Percentiles rank a stretch among this genome's conserved stretches.
phyloP scores from a whole-genome alignment of 805 yeast species.

The Ogataea nitratoaversa region DNA sequence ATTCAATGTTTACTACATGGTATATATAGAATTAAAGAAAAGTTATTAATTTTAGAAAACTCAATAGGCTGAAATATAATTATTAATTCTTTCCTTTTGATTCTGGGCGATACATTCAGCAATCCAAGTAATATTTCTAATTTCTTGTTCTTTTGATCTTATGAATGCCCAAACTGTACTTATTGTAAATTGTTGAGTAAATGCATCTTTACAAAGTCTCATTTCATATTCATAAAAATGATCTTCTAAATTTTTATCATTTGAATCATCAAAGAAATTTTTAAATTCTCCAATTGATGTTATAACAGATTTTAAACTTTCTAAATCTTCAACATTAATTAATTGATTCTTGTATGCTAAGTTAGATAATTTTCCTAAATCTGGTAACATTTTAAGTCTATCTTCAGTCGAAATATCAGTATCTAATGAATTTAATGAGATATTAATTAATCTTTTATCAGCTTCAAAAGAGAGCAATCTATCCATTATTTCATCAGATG shows the following conservation, averaged over 20 bases:
- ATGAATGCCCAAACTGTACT: conserved; percentile 96
- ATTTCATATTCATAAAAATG: conserved; percentile 90
- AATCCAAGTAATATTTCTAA: conserved; percentile 98
- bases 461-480: conserved; percentile 84
- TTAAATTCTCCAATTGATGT: conserved; percentile 64
- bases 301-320: conserved; percentile 66
- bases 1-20: no score
- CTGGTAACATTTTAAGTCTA: conserved; percentile 69
- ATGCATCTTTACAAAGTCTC: conserved; percentile 87
- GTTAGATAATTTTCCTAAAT: conserved; percentile 67
- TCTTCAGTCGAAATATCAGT: conserved; percentile 75
- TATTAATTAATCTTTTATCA: conserved; percentile 90
- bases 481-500: conserved; percentile 79
- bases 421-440: conserved; percentile 83
- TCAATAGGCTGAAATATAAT: conserved; percentile 83
- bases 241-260: conserved; percentile 75
- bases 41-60: neutral
- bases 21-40: no score
- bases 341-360: conserved; percentile 66
- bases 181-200: conserved; percentile 92
- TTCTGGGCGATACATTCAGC: conserved; percentile 99
- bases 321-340: conserved; percentile 78
- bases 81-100: conserved; percentile 89
- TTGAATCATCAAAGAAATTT: conserved; percentile 47
- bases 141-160: conserved; percentile 92